These are phyloP conservation scores for Byssochlamys sp. DNA, from an alignment of 2,329 filamentous ascomycete species.

Conservation along the genomic window DNA sequence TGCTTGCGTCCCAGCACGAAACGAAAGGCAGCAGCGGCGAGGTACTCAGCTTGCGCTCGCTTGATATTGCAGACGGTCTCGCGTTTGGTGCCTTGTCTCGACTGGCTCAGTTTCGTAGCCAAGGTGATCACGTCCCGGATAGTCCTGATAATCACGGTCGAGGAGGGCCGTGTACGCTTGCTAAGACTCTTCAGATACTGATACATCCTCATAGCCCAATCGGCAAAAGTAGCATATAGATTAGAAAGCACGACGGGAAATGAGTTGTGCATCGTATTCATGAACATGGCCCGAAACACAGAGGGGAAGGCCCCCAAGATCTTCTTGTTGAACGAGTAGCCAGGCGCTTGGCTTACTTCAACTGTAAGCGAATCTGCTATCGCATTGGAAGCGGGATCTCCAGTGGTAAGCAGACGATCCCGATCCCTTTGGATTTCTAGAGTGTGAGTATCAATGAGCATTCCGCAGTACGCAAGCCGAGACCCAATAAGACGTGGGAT, in stretches of 20 bases:
- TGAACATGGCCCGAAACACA: conserved; percentile 56
- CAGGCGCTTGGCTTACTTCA: conserved; percentile 61
- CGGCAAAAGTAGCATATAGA: conserved; percentile 62
- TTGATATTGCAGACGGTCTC: conserved; percentile 50
- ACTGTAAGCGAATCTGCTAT: conserved; percentile 68
- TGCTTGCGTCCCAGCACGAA: conserved; percentile 62
- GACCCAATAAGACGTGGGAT: conserved; percentile 43
- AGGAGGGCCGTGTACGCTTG: conserved; percentile 41
- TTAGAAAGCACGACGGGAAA: conserved; percentile 60
- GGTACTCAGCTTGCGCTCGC: conserved; percentile 51
- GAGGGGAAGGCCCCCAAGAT: conserved; percentile 67
- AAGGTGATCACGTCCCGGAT: conserved; percentile 58
- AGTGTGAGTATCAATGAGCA: conserved; percentile 62
- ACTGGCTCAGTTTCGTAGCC: conserved; percentile 55
- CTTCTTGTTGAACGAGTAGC: conserved; percentile 71
- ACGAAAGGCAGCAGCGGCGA: conserved; percentile 61
- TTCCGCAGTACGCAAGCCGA: conserved; percentile 80
- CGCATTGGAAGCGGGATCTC: conserved; percentile 44
- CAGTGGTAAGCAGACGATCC: conserved; percentile 37
- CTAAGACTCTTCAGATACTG: conserved; percentile 54
- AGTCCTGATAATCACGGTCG: conserved; percentile 54
- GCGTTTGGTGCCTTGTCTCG: conserved; percentile 22
- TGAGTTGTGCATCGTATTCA: conserved; percentile 61
- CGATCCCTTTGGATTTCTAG: conserved; percentile 65
- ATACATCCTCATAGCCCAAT: conserved; percentile 67